Evolutionary conservation across 306 rosid species (phyloP).

Genomic region (Acmispon strigosus): DNA sequence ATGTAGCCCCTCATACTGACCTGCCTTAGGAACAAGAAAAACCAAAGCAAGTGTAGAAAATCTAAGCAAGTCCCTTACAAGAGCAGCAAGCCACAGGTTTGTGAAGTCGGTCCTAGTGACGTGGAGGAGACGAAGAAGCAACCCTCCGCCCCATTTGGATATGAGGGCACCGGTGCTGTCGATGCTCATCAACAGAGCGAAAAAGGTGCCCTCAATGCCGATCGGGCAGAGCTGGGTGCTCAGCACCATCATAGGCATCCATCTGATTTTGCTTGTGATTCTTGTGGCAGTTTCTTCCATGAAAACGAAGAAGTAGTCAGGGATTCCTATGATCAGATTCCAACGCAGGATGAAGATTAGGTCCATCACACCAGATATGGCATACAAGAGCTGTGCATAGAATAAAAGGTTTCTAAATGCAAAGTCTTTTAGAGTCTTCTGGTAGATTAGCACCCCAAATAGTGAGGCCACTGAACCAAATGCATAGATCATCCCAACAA

Average conservation of each 20-base stretch:
- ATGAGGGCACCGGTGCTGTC: constrained; percentile 54
- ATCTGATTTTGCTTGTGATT: constrained; percentile 40
- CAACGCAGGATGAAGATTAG: constrained; percentile 55
- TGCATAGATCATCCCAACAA: constrained; percentile 66
- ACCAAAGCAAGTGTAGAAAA: constrained; percentile 42
- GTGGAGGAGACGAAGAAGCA: constrained; percentile 40
- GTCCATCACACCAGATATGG: constrained; percentile 52
- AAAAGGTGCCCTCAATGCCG: constrained; percentile 79
- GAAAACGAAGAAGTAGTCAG: constrained; percentile 52
- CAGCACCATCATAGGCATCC: constrained; percentile 75
- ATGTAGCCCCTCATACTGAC: constrained; percentile 35
- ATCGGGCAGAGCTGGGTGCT: constrained; percentile 61
- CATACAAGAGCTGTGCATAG: constrained; percentile 59
- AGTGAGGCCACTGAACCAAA: constrained; percentile 69
- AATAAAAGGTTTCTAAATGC: constrained; percentile 49
- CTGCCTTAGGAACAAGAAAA: constrained; percentile 57
- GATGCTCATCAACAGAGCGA: constrained; percentile 64
- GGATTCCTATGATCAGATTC: constrained; percentile 55
- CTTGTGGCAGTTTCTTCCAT: constrained; percentile 48
- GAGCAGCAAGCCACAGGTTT: constrained; percentile 55
- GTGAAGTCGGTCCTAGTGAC: constrained; percentile 59
- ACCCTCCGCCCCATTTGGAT: constrained; percentile 58
- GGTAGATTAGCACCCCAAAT: constrained; percentile 70
- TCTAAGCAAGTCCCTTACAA: constrained; percentile 48
- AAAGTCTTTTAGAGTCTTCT: constrained; percentile 54